These are phyloP conservation scores for Discostella stelligeroides DNA, from an alignment of 108 stramenopile species.

Conservation along the genomic window DNA sequence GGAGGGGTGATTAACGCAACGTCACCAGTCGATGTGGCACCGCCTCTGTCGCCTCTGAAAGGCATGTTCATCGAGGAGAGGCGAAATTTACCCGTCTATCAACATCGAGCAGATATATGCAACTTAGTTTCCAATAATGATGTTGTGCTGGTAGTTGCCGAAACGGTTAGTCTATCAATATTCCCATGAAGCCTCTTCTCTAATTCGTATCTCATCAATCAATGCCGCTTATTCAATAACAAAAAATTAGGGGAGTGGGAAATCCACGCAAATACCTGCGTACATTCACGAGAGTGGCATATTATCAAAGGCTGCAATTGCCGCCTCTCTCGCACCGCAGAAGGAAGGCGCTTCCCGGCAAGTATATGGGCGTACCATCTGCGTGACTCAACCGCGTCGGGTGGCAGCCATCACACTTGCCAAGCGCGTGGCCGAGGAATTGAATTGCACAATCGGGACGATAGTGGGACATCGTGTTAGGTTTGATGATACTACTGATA, in stretches of 20 bases:
- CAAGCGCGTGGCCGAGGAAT: conserved; percentile 88
- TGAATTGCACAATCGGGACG: conserved; percentile 62
- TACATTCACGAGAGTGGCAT: conserved; percentile 64
- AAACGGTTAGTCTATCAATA: conserved; percentile 50
- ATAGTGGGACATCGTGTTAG: conserved; percentile 93
- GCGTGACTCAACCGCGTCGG: conserved; percentile 94
- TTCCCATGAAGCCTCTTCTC: not conserved
- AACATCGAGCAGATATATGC: conserved; percentile 57
- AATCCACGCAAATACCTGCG: conserved; percentile 86
- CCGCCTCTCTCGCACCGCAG: conserved; percentile 11
- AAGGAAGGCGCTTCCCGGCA: conserved; percentile 12
- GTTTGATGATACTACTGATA: conserved; percentile 89
- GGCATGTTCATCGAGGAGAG: conserved; percentile 55
- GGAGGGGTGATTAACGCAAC: not conserved
- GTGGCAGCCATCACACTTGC: conserved; percentile 97
- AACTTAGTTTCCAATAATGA: conserved; percentile 53
- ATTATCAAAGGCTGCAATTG: conserved; percentile 16
- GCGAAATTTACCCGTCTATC: conserved; percentile 69
- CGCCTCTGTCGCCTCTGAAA: conserved; percentile 47
- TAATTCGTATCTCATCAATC: not conserved
- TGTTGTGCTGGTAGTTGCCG: conserved; percentile 72
- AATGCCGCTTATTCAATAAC: not conserved
- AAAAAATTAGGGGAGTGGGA: conserved; percentile 56
- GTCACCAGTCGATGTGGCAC: conserved; percentile 34
- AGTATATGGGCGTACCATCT: conserved; percentile 56